A percentile compares a stretch with the other conserved stretches of the same genome.
Evolutionary conservation across 352 stramenopile genomes (phyloP).

Genomic region (Globisporangium canariense): DNA sequence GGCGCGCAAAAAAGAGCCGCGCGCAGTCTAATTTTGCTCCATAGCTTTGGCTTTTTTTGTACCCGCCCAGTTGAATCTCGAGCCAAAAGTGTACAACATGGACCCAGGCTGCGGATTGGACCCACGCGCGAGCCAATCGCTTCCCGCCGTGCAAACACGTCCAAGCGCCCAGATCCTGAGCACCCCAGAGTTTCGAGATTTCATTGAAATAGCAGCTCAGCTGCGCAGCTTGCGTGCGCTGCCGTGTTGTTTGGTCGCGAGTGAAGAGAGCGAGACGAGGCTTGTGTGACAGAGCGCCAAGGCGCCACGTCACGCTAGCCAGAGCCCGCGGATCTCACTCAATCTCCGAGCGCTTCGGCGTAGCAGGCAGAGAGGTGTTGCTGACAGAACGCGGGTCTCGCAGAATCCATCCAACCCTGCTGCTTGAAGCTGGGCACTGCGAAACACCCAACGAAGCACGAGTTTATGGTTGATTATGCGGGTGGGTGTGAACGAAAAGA

Average conservation of each 20-base stretch:
- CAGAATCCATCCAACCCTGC: too few relatives aligned
- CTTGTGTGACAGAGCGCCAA: too few relatives aligned
- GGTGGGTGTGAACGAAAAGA: not conserved
- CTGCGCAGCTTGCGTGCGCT: too few relatives aligned
- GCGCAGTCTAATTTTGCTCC: not conserved
- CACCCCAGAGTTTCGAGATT: not conserved
- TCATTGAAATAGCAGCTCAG: not conserved
- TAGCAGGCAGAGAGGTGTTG: too few relatives aligned
- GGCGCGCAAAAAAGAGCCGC: not conserved
- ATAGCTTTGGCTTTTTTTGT: conserved; percentile 3
- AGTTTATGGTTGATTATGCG: not conserved
- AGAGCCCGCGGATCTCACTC: too few relatives aligned
- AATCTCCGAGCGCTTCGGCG: too few relatives aligned
- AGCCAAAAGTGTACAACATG: not conserved
- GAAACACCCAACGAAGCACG: not conserved
- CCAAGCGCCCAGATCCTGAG: not conserved
- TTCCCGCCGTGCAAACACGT: not conserved
- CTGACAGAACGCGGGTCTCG: too few relatives aligned
- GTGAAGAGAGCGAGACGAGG: too few relatives aligned
- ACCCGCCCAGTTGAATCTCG: not conserved
- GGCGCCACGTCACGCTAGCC: too few relatives aligned
- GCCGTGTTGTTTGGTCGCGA: not conserved
- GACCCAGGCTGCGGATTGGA: not conserved
- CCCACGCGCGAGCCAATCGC: conserved; percentile 8
- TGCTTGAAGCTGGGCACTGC: too few relatives aligned